These are phyloP conservation scores for Clathrospora elynae DNA, from an alignment of 2,329 filamentous ascomycete genomes.

Conservation along the genomic window DNA sequence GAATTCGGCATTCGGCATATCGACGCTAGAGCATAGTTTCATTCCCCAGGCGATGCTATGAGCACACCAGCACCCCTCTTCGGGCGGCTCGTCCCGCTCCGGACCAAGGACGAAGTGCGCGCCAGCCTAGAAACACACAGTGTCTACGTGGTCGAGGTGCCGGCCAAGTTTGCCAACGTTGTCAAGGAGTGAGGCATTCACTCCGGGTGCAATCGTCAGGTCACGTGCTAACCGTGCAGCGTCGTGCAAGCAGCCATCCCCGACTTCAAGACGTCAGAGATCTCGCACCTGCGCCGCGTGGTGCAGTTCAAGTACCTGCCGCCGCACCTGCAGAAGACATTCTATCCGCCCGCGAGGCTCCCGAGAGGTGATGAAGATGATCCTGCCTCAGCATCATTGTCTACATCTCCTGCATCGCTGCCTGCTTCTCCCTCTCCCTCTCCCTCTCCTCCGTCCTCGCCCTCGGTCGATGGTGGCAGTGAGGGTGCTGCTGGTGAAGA, in stretches of 20 bases:
- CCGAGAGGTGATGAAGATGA: conserved; percentile 44
- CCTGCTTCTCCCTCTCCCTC: conserved; percentile 19
- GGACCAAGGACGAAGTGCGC: conserved; percentile 57
- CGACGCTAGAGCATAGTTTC: conserved; percentile 3
- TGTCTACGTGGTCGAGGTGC: conserved; percentile 73
- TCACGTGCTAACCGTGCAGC: conserved; percentile 42
- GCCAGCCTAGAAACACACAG: conserved; percentile 60
- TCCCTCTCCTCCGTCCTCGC: conserved; percentile 7
- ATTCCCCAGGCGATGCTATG: conserved; percentile 31
- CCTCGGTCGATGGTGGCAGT: conserved; percentile 12
- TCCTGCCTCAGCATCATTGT: conserved; percentile 36
- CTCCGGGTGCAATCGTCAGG: conserved; percentile 12
- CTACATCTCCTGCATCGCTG: conserved; percentile 27
- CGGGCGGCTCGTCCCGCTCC: conserved; percentile 48
- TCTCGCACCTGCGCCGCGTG: conserved; percentile 72
- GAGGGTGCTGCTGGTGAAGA: conserved; percentile 20
- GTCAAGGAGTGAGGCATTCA: conserved; percentile 68
- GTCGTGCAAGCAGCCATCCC: conserved; percentile 53
- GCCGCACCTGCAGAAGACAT: conserved; percentile 58
- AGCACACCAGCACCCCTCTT: conserved; percentile 24
- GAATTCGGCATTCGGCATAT: no score
- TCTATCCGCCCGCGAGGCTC: conserved; percentile 39
- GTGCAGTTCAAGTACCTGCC: conserved; percentile 73
- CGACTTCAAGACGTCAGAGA: conserved; percentile 51
- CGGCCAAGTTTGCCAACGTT: conserved; percentile 71